phyloP scores from a whole-genome alignment of 1,284 basidiomycete species.

The Malassezia brasiliensis region DNA sequence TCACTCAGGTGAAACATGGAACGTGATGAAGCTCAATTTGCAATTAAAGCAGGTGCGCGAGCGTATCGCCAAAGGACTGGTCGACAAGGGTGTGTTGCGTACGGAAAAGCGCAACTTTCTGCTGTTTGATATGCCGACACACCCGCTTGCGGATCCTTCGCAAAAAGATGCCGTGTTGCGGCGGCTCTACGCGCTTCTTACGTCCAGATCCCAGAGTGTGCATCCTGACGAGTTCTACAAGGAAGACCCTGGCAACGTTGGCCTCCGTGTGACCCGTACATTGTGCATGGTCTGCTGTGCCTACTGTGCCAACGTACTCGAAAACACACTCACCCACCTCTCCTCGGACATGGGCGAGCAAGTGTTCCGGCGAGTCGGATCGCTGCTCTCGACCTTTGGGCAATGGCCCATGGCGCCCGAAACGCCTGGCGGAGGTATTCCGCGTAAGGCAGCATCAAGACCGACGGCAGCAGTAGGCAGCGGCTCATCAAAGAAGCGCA shows the following conservation, averaged over 20 bases:
- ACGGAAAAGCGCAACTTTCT: constrained; percentile 48
- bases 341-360: constrained; percentile 36
- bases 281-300: constrained; percentile 40
- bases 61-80: constrained; percentile 44
- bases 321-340: constrained; percentile 43
- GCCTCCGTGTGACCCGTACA: constrained; percentile 32
- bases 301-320: constrained; percentile 41
- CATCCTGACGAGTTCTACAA: constrained; percentile 33
- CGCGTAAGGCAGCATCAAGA: constrained; percentile 13
- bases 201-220: constrained; percentile 24
- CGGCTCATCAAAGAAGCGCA: constrained; percentile 18
- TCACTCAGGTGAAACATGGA: constrained; percentile 43
- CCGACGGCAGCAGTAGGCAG: background rate
- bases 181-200: constrained; percentile 33
- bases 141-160: constrained; percentile 40
- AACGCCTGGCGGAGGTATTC: constrained; percentile 20
- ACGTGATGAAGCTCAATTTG: constrained; percentile 44
- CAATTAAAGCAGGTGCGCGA: constrained; percentile 48
- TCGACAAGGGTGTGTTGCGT: constrained; percentile 46
- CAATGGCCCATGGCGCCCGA: constrained; percentile 47
- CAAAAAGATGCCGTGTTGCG: constrained; percentile 43
- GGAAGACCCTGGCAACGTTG: constrained; percentile 25
- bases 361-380: constrained; percentile 37
- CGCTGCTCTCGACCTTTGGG: constrained; percentile 36
- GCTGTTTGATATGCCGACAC: constrained; percentile 48